Base-by-base conservation (phyloP, 768 basidiomycete genomes). In the Russula brevipes region DNA sequence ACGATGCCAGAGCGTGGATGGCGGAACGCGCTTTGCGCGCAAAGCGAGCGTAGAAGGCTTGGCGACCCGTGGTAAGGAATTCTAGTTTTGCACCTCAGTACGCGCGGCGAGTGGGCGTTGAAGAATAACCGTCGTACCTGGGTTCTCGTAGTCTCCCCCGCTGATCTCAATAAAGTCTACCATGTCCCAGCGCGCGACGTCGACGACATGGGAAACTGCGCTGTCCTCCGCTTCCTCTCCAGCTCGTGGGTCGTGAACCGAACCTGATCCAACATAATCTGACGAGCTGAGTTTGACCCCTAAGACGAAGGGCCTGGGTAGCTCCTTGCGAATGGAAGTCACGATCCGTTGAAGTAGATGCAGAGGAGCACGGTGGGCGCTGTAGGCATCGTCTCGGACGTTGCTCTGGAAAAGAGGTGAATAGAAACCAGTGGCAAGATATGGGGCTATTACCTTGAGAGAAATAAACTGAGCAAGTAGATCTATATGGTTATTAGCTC, bases 101-200 rank as follows among this genome's bases (percentile, higher is more conserved):
- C 44, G 24, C 36, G 35, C 45, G n/a, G 45, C 1, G 11, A 24
- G 5, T 38, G 19, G 24, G 44, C 14, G 31, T 45, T 30, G 38
- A 33, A 19, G 45, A 14, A 57, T 8, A 5, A 17, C 24, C 24
- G 2, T 68, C 78, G 17, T 68, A 87, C 91, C 83, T 68, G 89
- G 87, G 17, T 79, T 82, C 69, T 92, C 89, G 67, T 95, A 96
- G 70, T 87, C 86, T 0, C 93, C 93, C 1, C 93, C 93, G 59
- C 87, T 91, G 63, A 96, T 82, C 73, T 96, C 93, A 55, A 96
- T 84, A 69, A 93, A 88, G 72, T 96, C 93, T 5, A 95, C 69
- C 17, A 76, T 74, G 1, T 80, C 79, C 85, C 90, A 91, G 44
- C 72, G 71, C 0, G 86, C 82, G 35, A 94, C 83, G 44, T 78